These are phyloP conservation scores for Mesostigma viride DNA, from an alignment of 139 green algal genomes.

Conservation along the genomic window DNA sequence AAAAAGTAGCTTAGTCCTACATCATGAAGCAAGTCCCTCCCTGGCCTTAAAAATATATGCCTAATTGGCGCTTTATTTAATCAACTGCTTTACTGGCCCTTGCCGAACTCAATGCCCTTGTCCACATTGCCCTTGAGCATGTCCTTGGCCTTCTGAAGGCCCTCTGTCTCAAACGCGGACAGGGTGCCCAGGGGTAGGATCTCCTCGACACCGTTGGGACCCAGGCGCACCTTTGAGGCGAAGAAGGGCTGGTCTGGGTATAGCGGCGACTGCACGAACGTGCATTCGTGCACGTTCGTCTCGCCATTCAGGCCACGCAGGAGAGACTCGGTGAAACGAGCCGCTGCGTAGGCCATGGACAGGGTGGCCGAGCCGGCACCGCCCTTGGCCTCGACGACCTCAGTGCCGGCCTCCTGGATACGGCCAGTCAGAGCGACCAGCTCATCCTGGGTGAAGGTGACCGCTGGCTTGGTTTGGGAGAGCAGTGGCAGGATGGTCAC, in stretches of 20 bases:
- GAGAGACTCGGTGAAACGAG: slow-evolving; percentile 83
- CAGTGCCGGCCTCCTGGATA: slow-evolving; percentile 95
- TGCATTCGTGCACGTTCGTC: slow-evolving; percentile 69
- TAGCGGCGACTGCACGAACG: slow-evolving; percentile 67
- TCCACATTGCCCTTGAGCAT: slow-evolving; percentile 66
- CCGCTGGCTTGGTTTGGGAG: slow-evolving; percentile 72
- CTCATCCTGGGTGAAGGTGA: slow-evolving; percentile 73
- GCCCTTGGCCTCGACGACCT: slow-evolving; percentile 84
- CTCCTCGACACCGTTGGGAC: slow-evolving; percentile 60
- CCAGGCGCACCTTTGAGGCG: slow-evolving; percentile 59
- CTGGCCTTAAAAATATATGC: too few species aligned
- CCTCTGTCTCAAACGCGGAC: slow-evolving; percentile 47
- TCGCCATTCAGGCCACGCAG: slow-evolving; percentile 85
- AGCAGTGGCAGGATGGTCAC: slow-evolving; percentile 97
- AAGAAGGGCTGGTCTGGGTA: slow-evolving; percentile 56
- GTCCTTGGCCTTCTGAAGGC: slow-evolving; percentile 51
- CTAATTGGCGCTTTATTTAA: too few species aligned
- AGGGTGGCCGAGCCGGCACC: slow-evolving; percentile 85
- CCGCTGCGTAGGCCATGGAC: slow-evolving; percentile 95
- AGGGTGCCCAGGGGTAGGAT: slow-evolving; percentile 60
- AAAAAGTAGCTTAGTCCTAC: too few species aligned
- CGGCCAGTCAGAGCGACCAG: slow-evolving; percentile 59
- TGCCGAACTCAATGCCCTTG: slow-evolving; percentile 80
- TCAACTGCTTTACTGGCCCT: too few species aligned
- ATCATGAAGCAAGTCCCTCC: too few species aligned